These are phyloP conservation scores for Ambrosiella xylebori DNA, from an alignment of 2,329 filamentous ascomycete species.

Conservation along the genomic window DNA sequence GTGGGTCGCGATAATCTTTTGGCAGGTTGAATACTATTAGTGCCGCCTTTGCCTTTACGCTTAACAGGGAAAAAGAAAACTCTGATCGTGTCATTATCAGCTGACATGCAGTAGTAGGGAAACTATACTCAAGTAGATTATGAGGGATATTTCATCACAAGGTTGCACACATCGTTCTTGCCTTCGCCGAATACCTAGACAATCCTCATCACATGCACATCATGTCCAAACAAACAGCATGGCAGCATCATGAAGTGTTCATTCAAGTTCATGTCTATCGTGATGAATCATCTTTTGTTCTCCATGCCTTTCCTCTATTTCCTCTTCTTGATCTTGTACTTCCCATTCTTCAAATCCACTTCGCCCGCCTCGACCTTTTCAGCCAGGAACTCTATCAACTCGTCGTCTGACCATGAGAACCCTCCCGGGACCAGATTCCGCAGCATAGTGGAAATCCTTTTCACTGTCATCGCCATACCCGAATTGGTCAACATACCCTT, in stretches of 20 bases:
- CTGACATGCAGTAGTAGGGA: too few relatives aligned
- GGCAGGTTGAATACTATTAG: too few relatives aligned
- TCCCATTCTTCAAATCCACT: conserved; percentile 52
- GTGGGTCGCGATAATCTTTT: too few relatives aligned
- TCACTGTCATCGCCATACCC: conserved; percentile 58
- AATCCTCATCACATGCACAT: too few relatives aligned
- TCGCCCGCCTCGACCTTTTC: conserved; percentile 59
- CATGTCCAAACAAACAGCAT: too few relatives aligned
- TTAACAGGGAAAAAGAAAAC: too few relatives aligned
- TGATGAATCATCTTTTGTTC: not conserved
- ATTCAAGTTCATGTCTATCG: not conserved
- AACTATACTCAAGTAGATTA: too few relatives aligned
- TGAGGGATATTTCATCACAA: too few relatives aligned
- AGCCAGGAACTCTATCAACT: conserved; percentile 62
- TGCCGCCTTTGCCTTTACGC: too few relatives aligned
- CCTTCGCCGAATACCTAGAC: too few relatives aligned
- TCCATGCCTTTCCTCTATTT: not conserved
- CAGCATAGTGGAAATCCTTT: conserved; percentile 83
- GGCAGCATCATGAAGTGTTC: not conserved
- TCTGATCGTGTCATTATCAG: too few relatives aligned
- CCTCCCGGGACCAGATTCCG: conserved; percentile 78
- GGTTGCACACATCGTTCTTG: too few relatives aligned
- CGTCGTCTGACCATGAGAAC: conserved; percentile 78
- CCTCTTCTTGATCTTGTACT: conserved; percentile 44
- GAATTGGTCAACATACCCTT: conserved; percentile 90